Percentiles rank a stretch among this genome's conserved stretches.
Evolutionary conservation across 202 grass and related monocot species (phyloP).

Genomic region (Panicum virgatum): DNA sequence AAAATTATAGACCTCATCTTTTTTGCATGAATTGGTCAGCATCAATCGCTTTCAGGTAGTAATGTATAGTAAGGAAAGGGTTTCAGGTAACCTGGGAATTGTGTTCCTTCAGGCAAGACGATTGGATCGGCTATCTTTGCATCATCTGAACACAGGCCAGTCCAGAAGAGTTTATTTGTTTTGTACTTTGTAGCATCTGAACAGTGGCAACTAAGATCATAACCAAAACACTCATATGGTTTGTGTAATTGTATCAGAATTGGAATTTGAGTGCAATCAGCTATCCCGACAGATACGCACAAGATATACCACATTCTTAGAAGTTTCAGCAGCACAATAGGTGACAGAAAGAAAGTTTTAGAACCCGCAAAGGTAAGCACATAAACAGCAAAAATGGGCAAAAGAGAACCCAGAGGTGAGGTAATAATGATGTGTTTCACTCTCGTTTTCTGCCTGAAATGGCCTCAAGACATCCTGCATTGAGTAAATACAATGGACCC

Average conservation of each 20-base stretch:
- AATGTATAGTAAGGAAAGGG: not conserved
- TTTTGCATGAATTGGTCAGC: not conserved
- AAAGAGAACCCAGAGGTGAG: not conserved
- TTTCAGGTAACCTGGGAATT: not conserved
- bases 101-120: not conserved
- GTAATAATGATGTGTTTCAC: conserved; percentile 1
- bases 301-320: not conserved
- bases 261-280: not conserved
- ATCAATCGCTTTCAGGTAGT: not conserved
- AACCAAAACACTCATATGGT: not conserved
- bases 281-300: not conserved
- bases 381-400: conserved; percentile 2
- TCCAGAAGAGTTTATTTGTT: not conserved
- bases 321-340: not conserved
- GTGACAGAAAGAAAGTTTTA: not conserved
- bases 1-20: not conserved
- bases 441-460: not conserved
- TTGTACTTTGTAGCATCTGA: not conserved
- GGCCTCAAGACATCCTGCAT: conserved; percentile 40
- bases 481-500: conserved; percentile 58
- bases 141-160: not conserved
- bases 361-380: not conserved
- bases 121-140: not conserved
- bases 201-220: not conserved
- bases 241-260: not conserved